These are phyloP conservation scores for Cucumis melo DNA, from an alignment of 306 rosid genomes.

Conservation along the genomic window DNA sequence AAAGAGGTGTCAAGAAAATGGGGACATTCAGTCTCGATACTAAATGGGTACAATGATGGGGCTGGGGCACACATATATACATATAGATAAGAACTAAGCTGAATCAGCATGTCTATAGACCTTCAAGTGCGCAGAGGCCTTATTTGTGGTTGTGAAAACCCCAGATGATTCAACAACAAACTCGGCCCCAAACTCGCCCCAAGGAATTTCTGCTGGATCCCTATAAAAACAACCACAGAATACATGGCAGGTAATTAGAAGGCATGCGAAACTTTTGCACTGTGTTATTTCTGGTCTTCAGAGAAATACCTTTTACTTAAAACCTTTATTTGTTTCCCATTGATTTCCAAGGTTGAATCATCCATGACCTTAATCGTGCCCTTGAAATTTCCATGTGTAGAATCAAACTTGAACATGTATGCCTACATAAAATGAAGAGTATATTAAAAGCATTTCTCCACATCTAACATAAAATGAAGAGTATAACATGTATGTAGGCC, in stretches of 20 bases:
- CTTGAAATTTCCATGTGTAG: slow-evolving; percentile 76
- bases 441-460: background rate
- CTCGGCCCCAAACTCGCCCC: slow-evolving; percentile 84
- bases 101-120: slow-evolving; percentile 18
- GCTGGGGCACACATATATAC: background rate
- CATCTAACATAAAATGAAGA: slow-evolving; percentile 3
- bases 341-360: slow-evolving; percentile 66
- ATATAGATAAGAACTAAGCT: background rate
- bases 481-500: background rate
- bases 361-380: slow-evolving; percentile 59
- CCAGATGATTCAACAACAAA: slow-evolving; percentile 92
- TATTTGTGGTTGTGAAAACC: slow-evolving; percentile 63
- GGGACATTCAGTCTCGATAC: background rate
- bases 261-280: background rate
- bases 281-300: background rate
- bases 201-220: slow-evolving; percentile 81
- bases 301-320: slow-evolving; percentile 47
- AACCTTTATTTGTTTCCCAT: slow-evolving; percentile 73
- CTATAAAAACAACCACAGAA: slow-evolving; percentile 16
- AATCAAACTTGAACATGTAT: slow-evolving; percentile 90
- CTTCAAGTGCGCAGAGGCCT: slow-evolving; percentile 77
- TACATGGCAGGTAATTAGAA: background rate
- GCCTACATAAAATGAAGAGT: slow-evolving; percentile 34
- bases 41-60: background rate
- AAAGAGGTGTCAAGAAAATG: slow-evolving; percentile 14